A percentile compares a stretch with the other conserved stretches of the same genome.
These are phyloP conservation scores for Monilinia vaccinii-corymbosi DNA, from an alignment of 2,329 filamentous ascomycete species.

Conservation along the genomic window DNA sequence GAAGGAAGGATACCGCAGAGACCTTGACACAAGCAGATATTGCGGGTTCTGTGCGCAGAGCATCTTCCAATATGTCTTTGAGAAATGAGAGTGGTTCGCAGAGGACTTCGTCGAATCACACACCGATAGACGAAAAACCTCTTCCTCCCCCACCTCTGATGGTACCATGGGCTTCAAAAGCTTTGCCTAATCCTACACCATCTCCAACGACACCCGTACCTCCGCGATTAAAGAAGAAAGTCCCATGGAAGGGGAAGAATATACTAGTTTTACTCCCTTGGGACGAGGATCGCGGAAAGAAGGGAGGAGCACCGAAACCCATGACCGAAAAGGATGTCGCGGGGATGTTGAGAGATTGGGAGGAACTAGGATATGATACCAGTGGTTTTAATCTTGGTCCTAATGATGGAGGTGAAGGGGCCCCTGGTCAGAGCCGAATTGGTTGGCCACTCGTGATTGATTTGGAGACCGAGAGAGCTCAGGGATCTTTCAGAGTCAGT, in stretches of 20 bases:
- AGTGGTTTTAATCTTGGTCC: slow-evolving; percentile 58
- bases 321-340: slow-evolving; percentile 47
- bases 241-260: slow-evolving; percentile 67
- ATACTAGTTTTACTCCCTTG: slow-evolving; percentile 62
- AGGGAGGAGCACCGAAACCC: slow-evolving; percentile 44
- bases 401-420: slow-evolving; percentile 18
- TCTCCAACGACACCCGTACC: slow-evolving; percentile 33
- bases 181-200: slow-evolving; percentile 12
- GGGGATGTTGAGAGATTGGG: slow-evolving; percentile 56
- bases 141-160: slow-evolving; percentile 28
- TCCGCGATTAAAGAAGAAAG: slow-evolving; percentile 58
- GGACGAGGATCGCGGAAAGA: slow-evolving; percentile 55
- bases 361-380: slow-evolving; percentile 60
- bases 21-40: slow-evolving; percentile 29
- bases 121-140: slow-evolving; percentile 32
- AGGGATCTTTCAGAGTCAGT: slow-evolving; percentile 49
- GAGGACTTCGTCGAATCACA: slow-evolving; percentile 14
- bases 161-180: slow-evolving; percentile 13
- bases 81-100: slow-evolving; percentile 18
- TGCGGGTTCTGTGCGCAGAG: slow-evolving; percentile 9
- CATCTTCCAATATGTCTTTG: slow-evolving; percentile 17
- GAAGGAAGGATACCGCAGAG: slow-evolving; percentile 29
- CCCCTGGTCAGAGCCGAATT: slow-evolving; percentile 49
- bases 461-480: slow-evolving; percentile 44
- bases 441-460: slow-evolving; percentile 59